These are phyloP conservation scores for Vanrija sp. DNA, from an alignment of 1,284 basidiomycete genomes.

Conservation along the genomic window DNA sequence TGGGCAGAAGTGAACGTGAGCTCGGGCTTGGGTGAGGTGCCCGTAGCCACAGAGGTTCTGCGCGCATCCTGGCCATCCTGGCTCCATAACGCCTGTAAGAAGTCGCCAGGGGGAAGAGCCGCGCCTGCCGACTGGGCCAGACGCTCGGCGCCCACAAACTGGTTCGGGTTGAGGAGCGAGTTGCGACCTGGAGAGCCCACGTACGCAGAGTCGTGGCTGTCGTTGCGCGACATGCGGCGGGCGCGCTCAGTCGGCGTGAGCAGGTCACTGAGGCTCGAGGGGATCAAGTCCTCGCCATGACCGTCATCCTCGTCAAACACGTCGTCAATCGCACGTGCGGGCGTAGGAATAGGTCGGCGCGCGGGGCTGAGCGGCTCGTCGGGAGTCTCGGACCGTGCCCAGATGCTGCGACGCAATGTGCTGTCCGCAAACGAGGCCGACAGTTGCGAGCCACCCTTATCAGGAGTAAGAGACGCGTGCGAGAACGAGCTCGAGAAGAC, in stretches of 20 bases:
- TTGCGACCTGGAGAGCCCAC: slow-evolving; percentile 25
- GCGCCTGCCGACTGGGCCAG: slow-evolving; percentile 47
- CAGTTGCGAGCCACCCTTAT: slow-evolving; percentile 23
- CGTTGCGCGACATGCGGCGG: slow-evolving; percentile 64
- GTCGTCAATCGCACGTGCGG: slow-evolving; percentile 22
- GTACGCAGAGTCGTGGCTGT: slow-evolving; percentile 36
- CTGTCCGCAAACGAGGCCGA: slow-evolving; percentile 44
- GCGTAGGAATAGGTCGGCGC: slow-evolving; percentile 21
- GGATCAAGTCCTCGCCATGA: slow-evolving; percentile 80
- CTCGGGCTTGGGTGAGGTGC: slow-evolving; percentile 9
- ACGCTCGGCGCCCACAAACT: slow-evolving; percentile 24
- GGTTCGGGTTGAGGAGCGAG: slow-evolving; percentile 22
- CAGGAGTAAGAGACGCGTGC: slow-evolving; percentile 21
- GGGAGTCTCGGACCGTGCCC: slow-evolving; percentile 38
- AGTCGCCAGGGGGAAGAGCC: slow-evolving; percentile 35
- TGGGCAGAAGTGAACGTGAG: slow-evolving; percentile 29
- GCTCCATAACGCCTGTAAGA: slow-evolving; percentile 44
- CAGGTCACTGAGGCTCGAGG: slow-evolving; percentile 77
- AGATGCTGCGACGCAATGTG: slow-evolving; percentile 29
- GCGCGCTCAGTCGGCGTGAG: slow-evolving; percentile 77
- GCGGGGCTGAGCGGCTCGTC: slow-evolving; percentile 38
- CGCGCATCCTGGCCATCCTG: slow-evolving; percentile 43
- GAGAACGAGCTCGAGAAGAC: slow-evolving; percentile 40
- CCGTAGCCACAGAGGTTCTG: slow-evolving; percentile 2
- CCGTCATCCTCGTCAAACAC: slow-evolving; percentile 50